Evolutionary conservation across 2,329 filamentous ascomycete species (phyloP).

Genomic region (Chaetomiaceae sp.): DNA sequence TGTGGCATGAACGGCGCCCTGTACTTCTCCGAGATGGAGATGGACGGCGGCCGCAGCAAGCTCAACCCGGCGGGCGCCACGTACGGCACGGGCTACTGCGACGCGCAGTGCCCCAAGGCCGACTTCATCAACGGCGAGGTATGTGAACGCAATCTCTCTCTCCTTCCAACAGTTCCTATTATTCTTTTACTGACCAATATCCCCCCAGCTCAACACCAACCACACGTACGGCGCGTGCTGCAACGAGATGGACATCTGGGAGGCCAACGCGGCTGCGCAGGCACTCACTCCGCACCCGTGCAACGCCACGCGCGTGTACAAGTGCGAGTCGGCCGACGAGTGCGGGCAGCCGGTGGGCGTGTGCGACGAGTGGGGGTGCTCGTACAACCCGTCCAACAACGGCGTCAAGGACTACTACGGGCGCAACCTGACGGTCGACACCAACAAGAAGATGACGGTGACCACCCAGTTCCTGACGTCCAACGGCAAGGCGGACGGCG

Average conservation of each 20-base stretch:
- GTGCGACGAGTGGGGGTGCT: conserved; percentile 40
- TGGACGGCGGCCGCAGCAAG: conserved; percentile 44
- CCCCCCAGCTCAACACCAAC: conserved; percentile 33
- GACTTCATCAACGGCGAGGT: conserved; percentile 43
- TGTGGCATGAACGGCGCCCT: conserved; percentile 60
- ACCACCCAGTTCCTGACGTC: conserved; percentile 42
- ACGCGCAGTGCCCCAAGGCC: conserved; percentile 36
- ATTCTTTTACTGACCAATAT: neutral
- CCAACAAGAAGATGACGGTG: conserved; percentile 30
- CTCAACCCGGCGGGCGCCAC: conserved; percentile 48
- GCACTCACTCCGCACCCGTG: conserved; percentile 46
- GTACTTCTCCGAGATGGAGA: conserved; percentile 52
- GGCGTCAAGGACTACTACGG: conserved; percentile 33
- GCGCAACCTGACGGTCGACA: conserved; percentile 22
- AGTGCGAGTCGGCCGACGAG: neutral
- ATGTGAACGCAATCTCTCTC: no score
- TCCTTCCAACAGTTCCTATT: no score
- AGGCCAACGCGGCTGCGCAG: conserved; percentile 43
- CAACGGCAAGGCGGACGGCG: conserved; percentile 20
- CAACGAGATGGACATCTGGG: conserved; percentile 52
- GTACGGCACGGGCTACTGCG: conserved; percentile 40
- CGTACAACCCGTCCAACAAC: conserved; percentile 29
- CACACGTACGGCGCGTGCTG: conserved; percentile 42
- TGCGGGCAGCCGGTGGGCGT: neutral
- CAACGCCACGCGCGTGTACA: conserved; percentile 7